Evolutionary conservation across 106 monocot species (phyloP), one percentile per base, ranked within the genome.

Genomic region (Platanthera zijinensis): DNA sequence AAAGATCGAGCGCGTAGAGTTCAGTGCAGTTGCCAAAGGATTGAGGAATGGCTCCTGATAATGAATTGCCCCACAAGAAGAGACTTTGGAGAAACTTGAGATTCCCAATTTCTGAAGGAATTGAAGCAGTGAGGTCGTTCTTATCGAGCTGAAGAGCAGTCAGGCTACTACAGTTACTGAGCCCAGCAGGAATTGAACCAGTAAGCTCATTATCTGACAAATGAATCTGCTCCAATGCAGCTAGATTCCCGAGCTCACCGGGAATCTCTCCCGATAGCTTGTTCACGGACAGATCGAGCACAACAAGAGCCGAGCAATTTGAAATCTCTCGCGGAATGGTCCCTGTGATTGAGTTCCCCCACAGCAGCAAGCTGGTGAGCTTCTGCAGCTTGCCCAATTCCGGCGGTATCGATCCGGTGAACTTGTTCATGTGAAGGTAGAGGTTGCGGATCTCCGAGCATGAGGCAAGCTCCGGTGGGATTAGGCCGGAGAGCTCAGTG

Each of bases 381-480:
- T 93, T 84, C 78, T 88, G 89, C 57, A 97, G 77, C 86, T 72
- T 79, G 11, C 96, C 93, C n/a, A 93, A 81, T 74, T 97, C 84
- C 1, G 76, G 57, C 1, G 96, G 96, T 32, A 97, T 78, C 10
- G 70, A 19, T 3, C 93, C 91, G 7, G 81, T 73, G 74, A 93
- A 69, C 87, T 79, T 89, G 80, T 91, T 97, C 89, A 97, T 87
- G 75, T 97, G 96, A 57, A 97, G 48, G 79, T 97, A 97, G 14
- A 97, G 77, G 48, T 93, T 91, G 17, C 84, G 56, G 10, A 97
- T 80, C 96, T 93, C 87, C 8, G 76, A 80, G 52, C 89, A 89
- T 2, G 74, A 76, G 15, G 93, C 89, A 8, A 93, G 74, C 75
- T 84, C 79, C 0, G 78, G n/a, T 0, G 96, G 96, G 3, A 97